Conservation (phyloP, 2,329 filamentous ascomycete genomes). For the Neofusicoccum kwambonambiense region DNA sequence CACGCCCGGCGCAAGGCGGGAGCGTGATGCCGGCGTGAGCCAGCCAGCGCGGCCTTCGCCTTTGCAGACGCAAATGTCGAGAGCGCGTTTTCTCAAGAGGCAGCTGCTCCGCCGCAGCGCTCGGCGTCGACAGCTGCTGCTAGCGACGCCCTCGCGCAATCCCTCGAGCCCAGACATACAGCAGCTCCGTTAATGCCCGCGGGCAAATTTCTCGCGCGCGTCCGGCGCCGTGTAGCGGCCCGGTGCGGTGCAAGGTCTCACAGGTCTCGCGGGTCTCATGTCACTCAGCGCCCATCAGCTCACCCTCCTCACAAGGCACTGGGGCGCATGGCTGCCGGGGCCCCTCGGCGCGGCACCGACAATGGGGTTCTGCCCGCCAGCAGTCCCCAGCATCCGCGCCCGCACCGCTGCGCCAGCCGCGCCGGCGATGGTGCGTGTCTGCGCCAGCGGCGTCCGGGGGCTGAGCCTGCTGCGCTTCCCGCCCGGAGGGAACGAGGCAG, state of each 20-base stretch:
- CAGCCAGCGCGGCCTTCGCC: background rate
- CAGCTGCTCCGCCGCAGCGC: background rate
- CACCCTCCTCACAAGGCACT: background rate
- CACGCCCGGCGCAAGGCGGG: background rate
- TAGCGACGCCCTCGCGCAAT: background rate
- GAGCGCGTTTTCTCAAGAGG: background rate
- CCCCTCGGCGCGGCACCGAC: background rate
- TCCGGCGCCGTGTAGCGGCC: slow-evolving; percentile 5
- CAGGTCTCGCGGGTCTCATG: background rate
- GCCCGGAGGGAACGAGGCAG: background rate
- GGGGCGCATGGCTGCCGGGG: background rate
- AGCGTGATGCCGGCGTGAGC: slow-evolving; percentile 13
- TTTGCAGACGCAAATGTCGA: background rate
- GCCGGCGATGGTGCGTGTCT: background rate
- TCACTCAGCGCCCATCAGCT: slow-evolving; percentile 1
- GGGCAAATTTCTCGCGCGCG: background rate
- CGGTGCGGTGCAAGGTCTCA: slow-evolving; percentile 1
- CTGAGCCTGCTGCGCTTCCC: background rate
- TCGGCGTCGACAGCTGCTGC: background rate
- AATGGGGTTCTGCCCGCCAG: slow-evolving; percentile 7
- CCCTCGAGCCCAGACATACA: background rate
- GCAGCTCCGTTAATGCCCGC: background rate
- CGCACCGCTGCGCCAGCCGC: background rate
- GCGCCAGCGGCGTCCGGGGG: background rate
- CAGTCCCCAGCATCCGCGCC: background rate